A percentile compares a stretch with the other conserved stretches of the same genome.
Conservation (phyloP, 1,139 yeast species). For the Wickerhamomyces sp. region DNA sequence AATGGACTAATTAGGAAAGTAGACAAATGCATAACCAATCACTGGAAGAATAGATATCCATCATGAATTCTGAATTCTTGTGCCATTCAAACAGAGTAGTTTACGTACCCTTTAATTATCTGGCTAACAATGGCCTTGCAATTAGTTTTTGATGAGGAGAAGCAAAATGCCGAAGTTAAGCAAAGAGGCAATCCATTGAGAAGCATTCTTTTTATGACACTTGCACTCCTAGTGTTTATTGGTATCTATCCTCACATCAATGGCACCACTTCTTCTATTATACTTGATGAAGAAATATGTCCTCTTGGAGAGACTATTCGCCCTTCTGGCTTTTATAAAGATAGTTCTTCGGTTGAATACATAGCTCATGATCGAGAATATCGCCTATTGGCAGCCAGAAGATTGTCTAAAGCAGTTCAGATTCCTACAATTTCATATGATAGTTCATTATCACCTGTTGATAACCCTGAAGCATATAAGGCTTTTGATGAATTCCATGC, state of each 20-base stretch:
- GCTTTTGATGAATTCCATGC: slow-evolving; percentile 47
- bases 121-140: too few species aligned
- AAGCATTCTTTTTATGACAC: too few species aligned
- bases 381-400: slow-evolving; percentile 36
- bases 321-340: slow-evolving; percentile 15
- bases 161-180: too few species aligned
- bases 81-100: too few species aligned
- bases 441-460: slow-evolving; percentile 38
- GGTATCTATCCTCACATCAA: not conserved
- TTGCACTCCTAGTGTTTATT: not conserved
- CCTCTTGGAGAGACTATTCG: slow-evolving; percentile 15
- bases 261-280: not conserved
- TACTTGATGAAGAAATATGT: slow-evolving; percentile 4
- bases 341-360: slow-evolving; percentile 19
- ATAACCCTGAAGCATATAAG: slow-evolving; percentile 32
- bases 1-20: not conserved
- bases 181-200: too few species aligned
- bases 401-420: slow-evolving; percentile 48
- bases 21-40: not conserved
- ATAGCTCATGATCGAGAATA: slow-evolving; percentile 33
- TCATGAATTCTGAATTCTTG: too few species aligned
- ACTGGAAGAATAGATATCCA: too few species aligned
- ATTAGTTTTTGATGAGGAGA: too few species aligned
- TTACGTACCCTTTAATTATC: too few species aligned
- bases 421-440: slow-evolving; percentile 62